These are phyloP conservation scores for Hippophae rhamnoides DNA, from an alignment of 306 rosid genomes.

Conservation along the genomic window DNA sequence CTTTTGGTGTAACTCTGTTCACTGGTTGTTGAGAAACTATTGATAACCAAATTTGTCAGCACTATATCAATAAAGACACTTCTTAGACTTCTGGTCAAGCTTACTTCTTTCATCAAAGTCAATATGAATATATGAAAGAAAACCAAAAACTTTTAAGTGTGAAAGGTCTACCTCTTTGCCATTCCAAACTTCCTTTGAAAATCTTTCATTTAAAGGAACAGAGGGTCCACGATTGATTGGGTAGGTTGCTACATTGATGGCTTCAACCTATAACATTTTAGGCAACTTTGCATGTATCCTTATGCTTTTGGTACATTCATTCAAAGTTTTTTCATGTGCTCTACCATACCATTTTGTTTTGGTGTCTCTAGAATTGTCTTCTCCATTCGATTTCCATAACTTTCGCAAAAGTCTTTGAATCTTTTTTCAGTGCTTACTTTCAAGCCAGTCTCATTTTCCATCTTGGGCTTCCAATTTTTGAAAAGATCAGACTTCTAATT, in stretches of 20 bases:
- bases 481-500: neutral
- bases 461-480: neutral
- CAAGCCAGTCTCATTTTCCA: neutral
- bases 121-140: no score
- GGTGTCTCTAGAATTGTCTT: neutral
- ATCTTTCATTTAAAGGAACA: neutral
- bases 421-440: no score
- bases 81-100: neutral
- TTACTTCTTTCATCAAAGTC: no score
- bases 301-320: neutral
- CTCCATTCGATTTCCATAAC: neutral
- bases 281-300: neutral
- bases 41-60: neutral
- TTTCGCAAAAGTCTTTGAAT: neutral
- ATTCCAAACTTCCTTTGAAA: neutral
- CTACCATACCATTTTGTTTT: neutral
- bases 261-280: neutral
- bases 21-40: no score
- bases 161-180: neutral
- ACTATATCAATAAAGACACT: neutral
- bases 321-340: neutral
- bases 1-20: no score
- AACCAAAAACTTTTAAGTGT: neutral
- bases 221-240: neutral
- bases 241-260: neutral